Evolutionary conservation across 2,329 filamentous ascomycete genomes (phyloP).

Genomic region (Talaromyces sp.): DNA sequence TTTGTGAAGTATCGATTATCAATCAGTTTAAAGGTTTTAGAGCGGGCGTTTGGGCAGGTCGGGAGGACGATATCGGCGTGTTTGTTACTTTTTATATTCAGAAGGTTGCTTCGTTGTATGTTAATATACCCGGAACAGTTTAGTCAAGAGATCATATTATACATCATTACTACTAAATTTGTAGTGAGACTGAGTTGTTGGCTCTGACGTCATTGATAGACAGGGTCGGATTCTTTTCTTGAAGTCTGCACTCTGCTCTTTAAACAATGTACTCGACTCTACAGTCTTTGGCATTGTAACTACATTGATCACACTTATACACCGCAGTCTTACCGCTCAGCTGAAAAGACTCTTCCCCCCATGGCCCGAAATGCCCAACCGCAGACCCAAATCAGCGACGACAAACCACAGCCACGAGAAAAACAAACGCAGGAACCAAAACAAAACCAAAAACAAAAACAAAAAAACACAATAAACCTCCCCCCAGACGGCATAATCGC

Average conservation of each 20-base stretch:
- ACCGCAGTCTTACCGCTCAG: too few species aligned
- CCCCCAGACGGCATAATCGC: neutral
- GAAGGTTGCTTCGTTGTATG: neutral
- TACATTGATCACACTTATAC: neutral
- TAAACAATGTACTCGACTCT: too few species aligned
- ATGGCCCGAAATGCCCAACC: neutral
- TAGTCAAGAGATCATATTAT: neutral
- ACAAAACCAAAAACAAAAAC: neutral
- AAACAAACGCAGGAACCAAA: too few species aligned
- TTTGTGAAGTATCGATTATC: neutral
- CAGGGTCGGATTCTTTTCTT: neutral
- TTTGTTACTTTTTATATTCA: neutral
- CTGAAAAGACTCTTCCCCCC: neutral
- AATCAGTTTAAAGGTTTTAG: neutral
- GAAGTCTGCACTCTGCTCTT: neutral
- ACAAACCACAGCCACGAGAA: neutral
- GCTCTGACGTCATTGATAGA: neutral
- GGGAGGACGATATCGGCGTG: neutral
- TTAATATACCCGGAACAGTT: neutral
- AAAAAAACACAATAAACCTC: neutral
- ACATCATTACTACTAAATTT: neutral
- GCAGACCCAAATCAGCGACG: neutral
- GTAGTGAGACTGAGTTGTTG: neutral
- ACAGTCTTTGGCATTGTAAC: neutral
- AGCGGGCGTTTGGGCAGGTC: neutral